phyloP scores from a whole-genome alignment of 2,329 filamentous ascomycete species.

The Pyrenochaeta sp. region DNA sequence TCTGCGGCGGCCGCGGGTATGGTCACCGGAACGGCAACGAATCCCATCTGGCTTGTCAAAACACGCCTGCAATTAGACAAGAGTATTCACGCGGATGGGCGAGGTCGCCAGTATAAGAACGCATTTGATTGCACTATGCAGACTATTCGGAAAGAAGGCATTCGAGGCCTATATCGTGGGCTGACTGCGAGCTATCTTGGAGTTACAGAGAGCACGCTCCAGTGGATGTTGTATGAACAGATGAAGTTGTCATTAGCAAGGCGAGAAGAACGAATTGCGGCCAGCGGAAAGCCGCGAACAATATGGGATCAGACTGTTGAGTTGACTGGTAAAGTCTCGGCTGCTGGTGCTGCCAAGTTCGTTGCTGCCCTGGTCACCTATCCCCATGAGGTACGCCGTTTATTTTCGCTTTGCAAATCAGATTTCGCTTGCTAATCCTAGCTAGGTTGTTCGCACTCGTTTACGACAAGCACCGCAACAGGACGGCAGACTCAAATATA shows the following conservation, averaged over 20 bases:
- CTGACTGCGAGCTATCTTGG: constrained; percentile 92
- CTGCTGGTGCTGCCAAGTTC: constrained; percentile 85
- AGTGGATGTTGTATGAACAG: constrained; percentile 95
- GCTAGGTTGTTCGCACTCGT: constrained; percentile 79
- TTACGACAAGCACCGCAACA: constrained; percentile 83
- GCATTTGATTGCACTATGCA: constrained; percentile 87
- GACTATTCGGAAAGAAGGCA: constrained; percentile 80
- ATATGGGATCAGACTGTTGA: constrained; percentile 78
- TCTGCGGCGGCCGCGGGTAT: constrained; percentile 82
- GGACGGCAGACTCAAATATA: constrained; percentile 81
- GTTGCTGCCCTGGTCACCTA: constrained; percentile 86
- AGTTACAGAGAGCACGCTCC: constrained; percentile 86
- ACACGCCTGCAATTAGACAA: constrained; percentile 92
- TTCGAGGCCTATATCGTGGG: constrained; percentile 85
- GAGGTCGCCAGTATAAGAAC: constrained; percentile 80
- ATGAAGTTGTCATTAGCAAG: constrained; percentile 78
- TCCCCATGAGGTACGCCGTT: constrained; percentile 78
- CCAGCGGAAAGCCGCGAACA: constrained; percentile 69
- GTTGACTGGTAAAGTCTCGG: constrained; percentile 80
- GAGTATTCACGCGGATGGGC: constrained; percentile 70
- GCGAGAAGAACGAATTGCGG: constrained; percentile 65
- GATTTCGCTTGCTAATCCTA: neutral
- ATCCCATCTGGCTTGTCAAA: constrained; percentile 97
- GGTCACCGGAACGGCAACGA: constrained; percentile 88
- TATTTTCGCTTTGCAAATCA: neutral